phyloP scores from a whole-genome alignment of 331 rosid genomes.

The Acacia pycnantha region DNA sequence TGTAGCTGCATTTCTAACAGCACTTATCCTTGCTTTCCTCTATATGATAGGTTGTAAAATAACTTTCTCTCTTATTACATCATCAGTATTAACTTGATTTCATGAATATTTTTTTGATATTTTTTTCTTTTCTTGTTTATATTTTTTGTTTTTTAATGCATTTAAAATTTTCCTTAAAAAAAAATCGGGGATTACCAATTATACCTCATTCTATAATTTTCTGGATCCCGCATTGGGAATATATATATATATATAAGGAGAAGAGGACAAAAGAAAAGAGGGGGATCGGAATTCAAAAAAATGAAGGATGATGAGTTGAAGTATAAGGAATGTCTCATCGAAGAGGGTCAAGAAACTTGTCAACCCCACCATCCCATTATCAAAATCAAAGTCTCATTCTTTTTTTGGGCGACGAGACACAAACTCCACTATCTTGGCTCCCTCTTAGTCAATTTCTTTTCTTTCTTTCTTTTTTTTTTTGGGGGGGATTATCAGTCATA shows the following conservation, averaged over 20 bases:
- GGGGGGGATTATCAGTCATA: conserved; percentile 28
- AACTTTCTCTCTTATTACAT: too few species aligned
- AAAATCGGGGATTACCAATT: too few species aligned
- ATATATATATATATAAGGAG: conserved; percentile 5
- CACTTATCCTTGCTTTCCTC: too few species aligned
- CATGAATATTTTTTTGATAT: too few species aligned
- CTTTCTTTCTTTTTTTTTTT: not conserved
- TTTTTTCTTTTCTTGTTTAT: too few species aligned
- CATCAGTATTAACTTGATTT: too few species aligned
- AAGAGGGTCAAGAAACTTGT: conserved; percentile 83
- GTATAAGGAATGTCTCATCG: conserved; percentile 62
- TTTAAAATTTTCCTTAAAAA: too few species aligned
- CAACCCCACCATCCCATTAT: conserved; percentile 57
- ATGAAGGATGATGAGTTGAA: conserved; percentile 44
- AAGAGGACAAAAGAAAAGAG: conserved; percentile 41
- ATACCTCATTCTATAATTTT: too few species aligned
- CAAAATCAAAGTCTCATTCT: conserved; percentile 21
- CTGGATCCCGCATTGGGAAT: too few species aligned
- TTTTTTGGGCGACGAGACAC: conserved; percentile 44
- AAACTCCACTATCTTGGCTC: conserved; percentile 36
- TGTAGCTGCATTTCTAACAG: too few species aligned
- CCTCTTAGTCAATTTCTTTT: conserved; percentile 35
- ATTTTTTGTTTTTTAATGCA: too few species aligned
- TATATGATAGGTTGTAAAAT: too few species aligned
- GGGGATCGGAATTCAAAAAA: conserved; percentile 41